These are phyloP conservation scores for Nicotiana benthamiana DNA, from an alignment of 257 asterid genomes.

Conservation along the genomic window DNA sequence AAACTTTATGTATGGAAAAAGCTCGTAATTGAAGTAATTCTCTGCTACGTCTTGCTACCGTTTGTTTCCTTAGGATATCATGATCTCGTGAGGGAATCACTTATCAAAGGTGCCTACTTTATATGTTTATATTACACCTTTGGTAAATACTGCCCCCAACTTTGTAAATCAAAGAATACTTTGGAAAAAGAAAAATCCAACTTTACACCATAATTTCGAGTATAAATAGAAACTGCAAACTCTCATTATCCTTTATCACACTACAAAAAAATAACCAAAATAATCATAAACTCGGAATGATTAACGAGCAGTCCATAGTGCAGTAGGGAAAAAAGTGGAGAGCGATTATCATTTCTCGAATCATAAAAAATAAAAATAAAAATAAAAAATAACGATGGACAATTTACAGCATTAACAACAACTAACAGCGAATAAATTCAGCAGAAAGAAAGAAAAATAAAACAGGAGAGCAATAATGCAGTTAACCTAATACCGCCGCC, in stretches of 20 bases:
- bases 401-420: not conserved
- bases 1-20: not conserved
- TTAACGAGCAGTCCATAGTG: not conserved
- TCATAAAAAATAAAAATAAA: not conserved
- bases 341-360: not conserved
- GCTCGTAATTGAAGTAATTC: not conserved
- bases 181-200: not conserved
- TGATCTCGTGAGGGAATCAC: not conserved
- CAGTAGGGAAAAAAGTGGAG: not conserved
- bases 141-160: not conserved
- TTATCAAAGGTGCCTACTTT: not conserved
- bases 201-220: not conserved
- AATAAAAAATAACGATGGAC: not conserved
- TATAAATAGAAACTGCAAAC: not conserved
- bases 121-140: not conserved
- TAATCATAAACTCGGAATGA: not conserved
- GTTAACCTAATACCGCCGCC: constrained; percentile 62
- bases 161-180: not conserved
- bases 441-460: not conserved
- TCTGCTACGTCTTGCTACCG: not conserved
- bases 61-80: not conserved
- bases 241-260: not conserved
- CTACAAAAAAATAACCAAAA: not conserved
- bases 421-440: not conserved
- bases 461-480: not conserved